Evolutionary conservation across 2,329 filamentous ascomycete genomes (phyloP).

Genomic region (Stemphylium beticola): DNA sequence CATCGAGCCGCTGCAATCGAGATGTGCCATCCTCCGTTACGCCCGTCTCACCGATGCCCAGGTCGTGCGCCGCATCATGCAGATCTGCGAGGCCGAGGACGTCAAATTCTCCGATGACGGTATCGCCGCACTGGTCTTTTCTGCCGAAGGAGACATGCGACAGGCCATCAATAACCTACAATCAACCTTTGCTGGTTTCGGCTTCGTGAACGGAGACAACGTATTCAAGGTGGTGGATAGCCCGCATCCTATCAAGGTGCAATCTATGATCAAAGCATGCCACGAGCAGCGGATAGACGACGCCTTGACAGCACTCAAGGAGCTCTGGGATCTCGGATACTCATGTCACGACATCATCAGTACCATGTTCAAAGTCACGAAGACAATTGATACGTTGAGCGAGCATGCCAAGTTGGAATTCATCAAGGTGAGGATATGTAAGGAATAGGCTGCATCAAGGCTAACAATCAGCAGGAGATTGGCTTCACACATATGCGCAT

Average conservation of each 20-base stretch:
- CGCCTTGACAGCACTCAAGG: slow-evolving; percentile 83
- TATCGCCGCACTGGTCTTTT: slow-evolving; percentile 94
- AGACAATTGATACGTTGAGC: slow-evolving; percentile 88
- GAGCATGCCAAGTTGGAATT: slow-evolving; percentile 97
- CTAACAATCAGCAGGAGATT: slow-evolving; percentile 67
- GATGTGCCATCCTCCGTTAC: slow-evolving; percentile 95
- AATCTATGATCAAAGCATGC: slow-evolving; percentile 97
- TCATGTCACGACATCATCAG: slow-evolving; percentile 99
- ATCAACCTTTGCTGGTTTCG: slow-evolving; percentile 90
- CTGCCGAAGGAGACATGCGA: slow-evolving; percentile 96
- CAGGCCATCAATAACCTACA: slow-evolving; percentile 99
- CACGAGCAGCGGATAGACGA: slow-evolving; percentile 90
- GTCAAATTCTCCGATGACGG: slow-evolving; percentile 93
- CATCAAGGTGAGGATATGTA: slow-evolving; percentile 64
- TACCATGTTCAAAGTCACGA: slow-evolving; percentile 99
- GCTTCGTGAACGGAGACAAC: slow-evolving; percentile 96
- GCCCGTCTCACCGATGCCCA: slow-evolving; percentile 90
- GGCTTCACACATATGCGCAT: slow-evolving; percentile 99
- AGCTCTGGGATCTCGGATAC: slow-evolving; percentile 94
- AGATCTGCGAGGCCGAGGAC: slow-evolving; percentile 91
- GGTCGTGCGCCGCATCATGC: slow-evolving; percentile 85
- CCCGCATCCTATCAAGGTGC: slow-evolving; percentile 96
- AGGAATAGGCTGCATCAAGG: not conserved
- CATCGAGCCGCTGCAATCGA: slow-evolving; percentile 96
- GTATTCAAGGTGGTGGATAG: slow-evolving; percentile 98